Evolutionary conservation across 306 rosid species (phyloP).

Genomic region (Quercus glauca): DNA sequence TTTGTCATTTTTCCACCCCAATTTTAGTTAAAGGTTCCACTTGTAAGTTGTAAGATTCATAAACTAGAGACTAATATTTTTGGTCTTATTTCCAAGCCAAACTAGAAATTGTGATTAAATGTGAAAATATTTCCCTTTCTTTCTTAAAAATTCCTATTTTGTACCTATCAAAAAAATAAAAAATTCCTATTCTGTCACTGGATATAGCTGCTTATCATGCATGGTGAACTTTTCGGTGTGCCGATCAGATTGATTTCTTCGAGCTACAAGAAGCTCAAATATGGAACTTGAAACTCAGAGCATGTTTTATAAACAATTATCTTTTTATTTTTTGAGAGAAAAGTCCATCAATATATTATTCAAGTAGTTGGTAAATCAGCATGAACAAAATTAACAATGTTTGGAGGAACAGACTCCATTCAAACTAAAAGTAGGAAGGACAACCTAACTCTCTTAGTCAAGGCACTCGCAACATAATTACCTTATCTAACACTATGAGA

Average conservation of each 20-base stretch:
- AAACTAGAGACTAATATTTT: neutral
- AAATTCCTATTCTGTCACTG: neutral
- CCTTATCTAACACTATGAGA: no score
- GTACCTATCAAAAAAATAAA: neutral
- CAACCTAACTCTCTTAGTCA: no score
- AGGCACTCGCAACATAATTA: no score
- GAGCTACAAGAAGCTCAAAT: neutral
- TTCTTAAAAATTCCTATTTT: neutral
- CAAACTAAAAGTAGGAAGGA: no score
- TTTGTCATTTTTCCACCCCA: slow-evolving; percentile 3
- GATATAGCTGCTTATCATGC: neutral
- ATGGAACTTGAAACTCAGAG: neutral
- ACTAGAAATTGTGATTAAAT: slow-evolving; percentile 7
- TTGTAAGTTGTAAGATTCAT: slow-evolving; percentile 21
- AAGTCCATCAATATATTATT: no score
- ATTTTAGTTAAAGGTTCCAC: slow-evolving; percentile 17
- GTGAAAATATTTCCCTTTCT: slow-evolving; percentile 5
- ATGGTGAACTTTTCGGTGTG: neutral
- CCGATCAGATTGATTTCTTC: neutral
- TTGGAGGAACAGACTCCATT: no score
- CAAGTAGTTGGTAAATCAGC: no score
- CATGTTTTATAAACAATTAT: no score
- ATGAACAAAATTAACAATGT: no score
- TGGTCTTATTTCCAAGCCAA: neutral
- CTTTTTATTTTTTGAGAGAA: no score